Evolutionary conservation across 345 rosid genomes (phyloP).

Genomic region (Rhizophora mangle): DNA sequence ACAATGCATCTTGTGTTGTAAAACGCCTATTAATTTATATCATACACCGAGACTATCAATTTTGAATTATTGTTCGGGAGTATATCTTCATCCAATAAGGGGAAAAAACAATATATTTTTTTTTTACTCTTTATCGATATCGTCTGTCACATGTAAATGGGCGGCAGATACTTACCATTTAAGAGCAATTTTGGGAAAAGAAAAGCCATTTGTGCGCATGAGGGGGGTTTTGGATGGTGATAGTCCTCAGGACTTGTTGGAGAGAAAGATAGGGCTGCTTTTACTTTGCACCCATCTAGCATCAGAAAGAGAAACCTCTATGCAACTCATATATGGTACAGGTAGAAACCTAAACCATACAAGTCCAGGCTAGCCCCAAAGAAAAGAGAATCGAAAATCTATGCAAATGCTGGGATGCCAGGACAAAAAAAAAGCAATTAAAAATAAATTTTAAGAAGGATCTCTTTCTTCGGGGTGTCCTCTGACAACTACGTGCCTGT

Average conservation of each 20-base stretch:
- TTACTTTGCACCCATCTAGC: neutral
- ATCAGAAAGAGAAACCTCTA: conserved; percentile 9
- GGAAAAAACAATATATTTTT: neutral
- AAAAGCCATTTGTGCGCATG: conserved; percentile 15
- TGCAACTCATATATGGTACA: neutral
- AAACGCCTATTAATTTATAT: no score
- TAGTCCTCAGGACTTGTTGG: conserved; percentile 27
- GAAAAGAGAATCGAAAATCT: conserved; percentile 9
- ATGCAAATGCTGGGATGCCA: conserved; percentile 3
- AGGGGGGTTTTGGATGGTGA: conserved; percentile 22
- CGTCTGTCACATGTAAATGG: conserved; percentile 24
- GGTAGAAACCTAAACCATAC: conserved; percentile 14
- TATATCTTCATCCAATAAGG: neutral
- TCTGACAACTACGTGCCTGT: conserved; percentile 48
- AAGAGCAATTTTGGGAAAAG: conserved; percentile 21
- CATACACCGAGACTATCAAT: no score
- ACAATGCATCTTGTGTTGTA: no score
- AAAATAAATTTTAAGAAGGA: conserved; percentile 16
- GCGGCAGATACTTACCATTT: conserved; percentile 17
- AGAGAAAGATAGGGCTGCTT: conserved; percentile 1
- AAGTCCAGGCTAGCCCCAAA: conserved; percentile 14
- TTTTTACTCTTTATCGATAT: conserved; percentile 9
- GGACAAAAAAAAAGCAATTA: conserved; percentile 27
- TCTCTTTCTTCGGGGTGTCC: conserved; percentile 41
- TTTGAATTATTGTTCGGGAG: no score